Percentiles rank a stretch among this genome's conserved stretches.
Conservation (phyloP, 2,329 filamentous ascomycete species). For the Gyromitra esculenta region DNA sequence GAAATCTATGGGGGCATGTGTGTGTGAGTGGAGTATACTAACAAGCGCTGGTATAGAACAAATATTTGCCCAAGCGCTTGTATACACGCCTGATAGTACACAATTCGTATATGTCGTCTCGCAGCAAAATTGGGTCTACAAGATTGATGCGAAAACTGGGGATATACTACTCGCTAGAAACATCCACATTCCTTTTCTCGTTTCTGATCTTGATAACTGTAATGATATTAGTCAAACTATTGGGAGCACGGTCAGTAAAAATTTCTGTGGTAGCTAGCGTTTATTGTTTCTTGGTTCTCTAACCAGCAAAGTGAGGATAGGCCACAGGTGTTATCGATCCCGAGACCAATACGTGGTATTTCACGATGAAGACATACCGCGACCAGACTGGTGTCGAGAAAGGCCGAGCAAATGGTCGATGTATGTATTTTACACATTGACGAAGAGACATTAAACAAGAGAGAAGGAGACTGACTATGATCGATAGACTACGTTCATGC, state of each 20-base stretch:
- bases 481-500: slow-evolving; percentile 62
- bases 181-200: slow-evolving; percentile 65
- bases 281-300: neutral
- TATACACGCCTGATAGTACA: slow-evolving; percentile 65
- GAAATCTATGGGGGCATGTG: no score
- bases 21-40: neutral
- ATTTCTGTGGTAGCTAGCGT: neutral
- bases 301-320: neutral
- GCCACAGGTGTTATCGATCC: slow-evolving; percentile 66
- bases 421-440: slow-evolving; percentile 8
- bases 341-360: slow-evolving; percentile 64
- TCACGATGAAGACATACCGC: slow-evolving; percentile 65
- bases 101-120: slow-evolving; percentile 69
- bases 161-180: slow-evolving; percentile 64
- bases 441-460: no score
- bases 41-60: slow-evolving; percentile 62
- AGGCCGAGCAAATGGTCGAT: slow-evolving; percentile 62
- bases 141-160: slow-evolving; percentile 67
- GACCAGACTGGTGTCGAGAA: slow-evolving; percentile 60
- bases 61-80: slow-evolving; percentile 65
- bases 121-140: slow-evolving; percentile 69
- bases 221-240: slow-evolving; percentile 64
- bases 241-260: slow-evolving; percentile 61
- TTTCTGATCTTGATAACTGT: slow-evolving; percentile 63
- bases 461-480: neutral